phyloP scores from a whole-genome alignment of 768 basidiomycete species.

The Rhodocollybia butyracea region DNA sequence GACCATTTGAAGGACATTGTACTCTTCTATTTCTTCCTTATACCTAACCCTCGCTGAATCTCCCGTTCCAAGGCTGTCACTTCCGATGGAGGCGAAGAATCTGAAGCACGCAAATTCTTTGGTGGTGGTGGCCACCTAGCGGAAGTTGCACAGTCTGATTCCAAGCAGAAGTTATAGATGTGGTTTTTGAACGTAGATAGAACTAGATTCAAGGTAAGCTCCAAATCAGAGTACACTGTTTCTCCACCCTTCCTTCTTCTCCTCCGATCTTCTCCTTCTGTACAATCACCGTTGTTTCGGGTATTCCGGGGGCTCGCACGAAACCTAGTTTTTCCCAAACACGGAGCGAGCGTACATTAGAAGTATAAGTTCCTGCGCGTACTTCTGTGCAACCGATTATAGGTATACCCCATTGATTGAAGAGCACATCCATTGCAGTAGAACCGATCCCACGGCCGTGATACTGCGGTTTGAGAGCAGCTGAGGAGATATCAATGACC shows the following conservation, averaged over 20 bases:
- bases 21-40: background rate
- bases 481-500: conserved; percentile 2
- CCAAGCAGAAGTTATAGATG: conserved; percentile 3
- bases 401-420: conserved; percentile 13
- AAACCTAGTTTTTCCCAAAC: conserved; percentile 17
- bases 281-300: background rate
- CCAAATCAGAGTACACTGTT: background rate
- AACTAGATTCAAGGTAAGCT: background rate
- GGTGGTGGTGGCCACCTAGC: conserved; percentile 19
- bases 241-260: background rate
- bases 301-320: background rate
- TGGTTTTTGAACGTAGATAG: background rate
- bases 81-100: conserved; percentile 19
- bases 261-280: background rate
- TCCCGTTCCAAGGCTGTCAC: conserved; percentile 5
- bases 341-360: conserved; percentile 8
- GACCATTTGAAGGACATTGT: conserved; percentile 32
- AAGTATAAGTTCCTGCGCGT: conserved; percentile 6
- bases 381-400: conserved; percentile 17
- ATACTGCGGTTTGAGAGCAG: conserved; percentile 9
- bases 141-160: background rate
- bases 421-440: conserved; percentile 9
- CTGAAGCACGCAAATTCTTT: conserved; percentile 33
- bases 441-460: conserved; percentile 13
- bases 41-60: background rate